Evolutionary conservation across 257 asterid species (phyloP).

Genomic region (Knoxia roxburghii): DNA sequence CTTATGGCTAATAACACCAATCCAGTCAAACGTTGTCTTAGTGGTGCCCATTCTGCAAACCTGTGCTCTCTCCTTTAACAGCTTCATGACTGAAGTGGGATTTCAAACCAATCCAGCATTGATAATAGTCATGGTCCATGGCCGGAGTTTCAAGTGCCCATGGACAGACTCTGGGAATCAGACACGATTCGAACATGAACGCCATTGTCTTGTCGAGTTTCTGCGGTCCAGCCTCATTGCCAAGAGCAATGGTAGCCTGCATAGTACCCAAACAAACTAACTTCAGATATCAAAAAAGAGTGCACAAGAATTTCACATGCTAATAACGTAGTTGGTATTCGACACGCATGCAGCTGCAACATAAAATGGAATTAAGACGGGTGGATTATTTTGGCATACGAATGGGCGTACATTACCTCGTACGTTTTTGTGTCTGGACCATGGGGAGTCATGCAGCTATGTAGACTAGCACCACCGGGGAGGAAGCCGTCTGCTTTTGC

Average conservation of each 20-base stretch:
- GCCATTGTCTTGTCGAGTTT: constrained; percentile 72
- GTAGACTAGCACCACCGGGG: constrained; percentile 99
- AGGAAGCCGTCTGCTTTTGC: constrained; percentile 97
- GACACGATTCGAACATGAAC: constrained; percentile 95
- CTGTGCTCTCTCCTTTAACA: constrained; percentile 15
- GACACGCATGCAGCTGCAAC: neutral
- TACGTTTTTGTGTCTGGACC: constrained; percentile 94
- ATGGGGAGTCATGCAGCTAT: constrained; percentile 99
- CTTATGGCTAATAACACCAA: neutral
- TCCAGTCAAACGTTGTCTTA: neutral
- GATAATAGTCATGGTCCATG: constrained; percentile 82
- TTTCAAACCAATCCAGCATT: constrained; percentile 93
- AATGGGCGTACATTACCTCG: constrained; percentile 54
- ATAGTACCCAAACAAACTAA: neutral
- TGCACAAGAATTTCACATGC: neutral
- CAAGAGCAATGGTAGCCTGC: constrained; percentile 75
- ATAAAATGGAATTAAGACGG: neutral
- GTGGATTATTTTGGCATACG: neutral
- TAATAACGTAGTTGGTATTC: neutral
- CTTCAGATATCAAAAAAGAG: neutral
- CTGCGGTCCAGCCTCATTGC: constrained; percentile 66
- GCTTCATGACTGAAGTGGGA: constrained; percentile 59
- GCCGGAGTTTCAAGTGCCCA: constrained; percentile 87
- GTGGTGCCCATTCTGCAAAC: constrained; percentile 23
- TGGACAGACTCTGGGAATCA: constrained; percentile 77